Percentiles rank a stretch among this genome's conserved stretches.
Evolutionary conservation across 805 yeast genomes (phyloP).

Genomic region (Blastobotrys robertii): DNA sequence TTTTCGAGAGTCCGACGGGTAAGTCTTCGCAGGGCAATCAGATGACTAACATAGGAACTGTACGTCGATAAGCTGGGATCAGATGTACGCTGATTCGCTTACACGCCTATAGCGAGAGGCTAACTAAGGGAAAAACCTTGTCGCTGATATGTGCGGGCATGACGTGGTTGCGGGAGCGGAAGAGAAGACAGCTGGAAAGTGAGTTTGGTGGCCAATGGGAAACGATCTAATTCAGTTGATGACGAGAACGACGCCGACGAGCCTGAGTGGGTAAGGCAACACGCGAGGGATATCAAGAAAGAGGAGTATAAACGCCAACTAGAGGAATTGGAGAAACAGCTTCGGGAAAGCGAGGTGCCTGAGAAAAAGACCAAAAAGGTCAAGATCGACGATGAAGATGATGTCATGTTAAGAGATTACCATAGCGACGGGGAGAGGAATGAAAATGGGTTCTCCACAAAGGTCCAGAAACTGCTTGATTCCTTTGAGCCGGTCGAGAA

Average conservation of each 20-base stretch:
- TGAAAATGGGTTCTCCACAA: constrained; percentile 26
- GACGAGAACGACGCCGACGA: constrained; percentile 40
- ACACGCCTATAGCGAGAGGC: no score
- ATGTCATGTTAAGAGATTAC: constrained; percentile 28
- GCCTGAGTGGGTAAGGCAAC: constrained; percentile 58
- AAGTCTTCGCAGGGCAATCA: constrained; percentile 19
- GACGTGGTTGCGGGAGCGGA: constrained; percentile 65
- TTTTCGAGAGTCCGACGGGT: constrained; percentile 92
- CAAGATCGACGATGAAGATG: constrained; percentile 4
- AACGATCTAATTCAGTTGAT: constrained; percentile 3
- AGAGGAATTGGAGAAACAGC: constrained; percentile 19
- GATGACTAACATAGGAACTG: constrained; percentile 11
- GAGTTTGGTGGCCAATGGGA: constrained; percentile 5
- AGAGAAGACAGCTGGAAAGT: constrained; percentile 20
- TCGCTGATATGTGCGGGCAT: constrained; percentile 77
- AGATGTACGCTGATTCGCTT: no score
- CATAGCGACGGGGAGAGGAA: constrained; percentile 22
- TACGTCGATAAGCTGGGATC: constrained; percentile 4
- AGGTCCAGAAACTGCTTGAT: constrained; percentile 40
- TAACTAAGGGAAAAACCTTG: constrained; percentile 60
- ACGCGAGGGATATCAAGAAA: constrained; percentile 23
- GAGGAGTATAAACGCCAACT: constrained; percentile 13
- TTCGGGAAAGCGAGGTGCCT: constrained; percentile 10
- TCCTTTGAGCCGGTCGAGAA: constrained; percentile 24
- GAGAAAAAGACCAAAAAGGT: constrained; percentile 6